Conservation (phyloP, 2,329 filamentous ascomycete species). For the Fusarium drepaniforme region DNA sequence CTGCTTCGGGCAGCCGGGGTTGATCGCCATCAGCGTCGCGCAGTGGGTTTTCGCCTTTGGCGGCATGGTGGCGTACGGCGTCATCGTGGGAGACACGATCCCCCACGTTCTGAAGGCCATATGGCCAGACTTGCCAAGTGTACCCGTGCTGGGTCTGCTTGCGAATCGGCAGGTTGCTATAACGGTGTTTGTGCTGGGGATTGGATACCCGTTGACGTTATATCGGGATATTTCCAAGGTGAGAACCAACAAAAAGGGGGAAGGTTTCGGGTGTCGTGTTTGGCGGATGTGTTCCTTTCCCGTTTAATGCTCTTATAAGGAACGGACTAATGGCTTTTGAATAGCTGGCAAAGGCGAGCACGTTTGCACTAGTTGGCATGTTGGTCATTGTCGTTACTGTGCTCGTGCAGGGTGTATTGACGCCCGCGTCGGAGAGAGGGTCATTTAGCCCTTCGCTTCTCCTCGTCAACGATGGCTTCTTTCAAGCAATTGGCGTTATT, state of each 20-base stretch:
- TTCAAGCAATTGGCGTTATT: slow-evolving; percentile 97
- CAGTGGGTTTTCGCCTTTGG: slow-evolving; percentile 99
- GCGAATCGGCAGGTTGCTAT: slow-evolving; percentile 87
- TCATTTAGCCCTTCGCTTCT: slow-evolving; percentile 77
- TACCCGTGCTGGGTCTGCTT: slow-evolving; percentile 84
- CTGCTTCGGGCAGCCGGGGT: slow-evolving; percentile 89
- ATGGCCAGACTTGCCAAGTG: slow-evolving; percentile 79
- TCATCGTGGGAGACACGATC: slow-evolving; percentile 97
- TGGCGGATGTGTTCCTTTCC: not conserved
- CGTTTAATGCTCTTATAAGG: not conserved
- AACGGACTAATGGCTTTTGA: slow-evolving; percentile 22
- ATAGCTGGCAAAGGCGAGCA: slow-evolving; percentile 95
- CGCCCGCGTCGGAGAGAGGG: slow-evolving; percentile 79
- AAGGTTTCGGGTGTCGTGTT: not conserved
- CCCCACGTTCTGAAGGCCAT: slow-evolving; percentile 88
- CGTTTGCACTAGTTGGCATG: slow-evolving; percentile 94
- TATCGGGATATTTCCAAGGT: slow-evolving; percentile 99
- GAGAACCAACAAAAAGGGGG: slow-evolving; percentile 40
- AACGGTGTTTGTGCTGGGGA: slow-evolving; percentile 84
- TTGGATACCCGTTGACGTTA: slow-evolving; percentile 91
- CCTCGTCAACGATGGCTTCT: slow-evolving; percentile 87
- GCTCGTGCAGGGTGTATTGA: slow-evolving; percentile 82
- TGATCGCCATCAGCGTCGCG: slow-evolving; percentile 89
- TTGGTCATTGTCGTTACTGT: slow-evolving; percentile 88
- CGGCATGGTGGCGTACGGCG: slow-evolving; percentile 97